Evolutionary conservation across 1,284 basidiomycete species (phyloP), one percentile per base, ranked within the genome.

Genomic region (Lignosus rhinocerotis): DNA sequence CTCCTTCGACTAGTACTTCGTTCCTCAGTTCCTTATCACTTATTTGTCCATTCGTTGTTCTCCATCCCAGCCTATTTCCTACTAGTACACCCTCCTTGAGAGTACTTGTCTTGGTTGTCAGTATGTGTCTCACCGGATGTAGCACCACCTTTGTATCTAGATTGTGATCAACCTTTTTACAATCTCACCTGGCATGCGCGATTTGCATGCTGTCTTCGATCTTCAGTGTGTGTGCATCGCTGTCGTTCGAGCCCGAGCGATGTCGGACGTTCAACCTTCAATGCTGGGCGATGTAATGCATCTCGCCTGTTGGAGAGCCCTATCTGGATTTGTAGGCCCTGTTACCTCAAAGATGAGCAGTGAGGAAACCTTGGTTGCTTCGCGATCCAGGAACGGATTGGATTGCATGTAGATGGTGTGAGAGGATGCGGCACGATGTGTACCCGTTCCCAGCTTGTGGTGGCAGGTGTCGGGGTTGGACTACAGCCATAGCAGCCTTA

Each of bases 121-220:
- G 57, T 58, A 44, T 51, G 38, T 50, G 31, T 54, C 47, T 54
- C 48, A 44, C 42, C 14, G 52, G 41, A 49, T 58, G 57, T 58
- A 58, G 57, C 57, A 58, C 51, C 52, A 45, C 42, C 36, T 25
- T 14, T 58, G 57, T 58, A 58, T 51, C 43, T 58, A 58, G 57
- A 58, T 33, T 44, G 39, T 47, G 25, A 16, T 44, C 31, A 10
- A 16, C 12, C 34, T 7, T 17, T 25, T 14, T 19, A 10, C 34
- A 10, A 30, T 38, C 14, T 33, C 45, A 45, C 31, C 12, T 19
- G 36, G 51, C 39, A 52, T 58, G 51, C 34, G 17, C 51, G 47
- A 58, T 43, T 53, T 31, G 38, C 39, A 57, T 41, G 43, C 36
- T 36, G 36, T 42, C 21, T 5, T 33, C 36, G 16, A 8, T 12